Conservation (phyloP, 2,329 filamentous ascomycete species). For the Ambrosiella cleistominuta region DNA sequence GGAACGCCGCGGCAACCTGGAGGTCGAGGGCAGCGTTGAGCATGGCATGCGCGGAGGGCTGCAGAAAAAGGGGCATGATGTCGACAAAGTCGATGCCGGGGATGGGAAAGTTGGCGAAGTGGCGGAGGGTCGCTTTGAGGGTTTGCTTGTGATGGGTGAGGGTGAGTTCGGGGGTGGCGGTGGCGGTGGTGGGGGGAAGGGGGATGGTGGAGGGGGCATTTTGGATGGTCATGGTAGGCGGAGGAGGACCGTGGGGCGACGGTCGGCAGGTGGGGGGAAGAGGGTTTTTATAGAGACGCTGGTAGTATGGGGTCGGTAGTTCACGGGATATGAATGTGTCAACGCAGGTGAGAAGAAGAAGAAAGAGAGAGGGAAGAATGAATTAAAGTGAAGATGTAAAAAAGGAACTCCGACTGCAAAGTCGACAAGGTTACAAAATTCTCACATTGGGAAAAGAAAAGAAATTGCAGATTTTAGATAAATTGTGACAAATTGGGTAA, state of each 20-base stretch:
- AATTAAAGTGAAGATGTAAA: too few relatives aligned
- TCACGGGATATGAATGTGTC: too few relatives aligned
- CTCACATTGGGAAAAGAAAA: too few relatives aligned
- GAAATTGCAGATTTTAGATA: too few relatives aligned
- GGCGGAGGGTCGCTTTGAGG: conserved; percentile 55
- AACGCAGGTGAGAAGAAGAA: too few relatives aligned
- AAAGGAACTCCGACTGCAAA: too few relatives aligned
- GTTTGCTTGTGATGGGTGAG: conserved; percentile 43
- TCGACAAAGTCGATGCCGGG: conserved; percentile 93
- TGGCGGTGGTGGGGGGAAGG: conserved; percentile 37
- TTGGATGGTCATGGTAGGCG: conserved; percentile 22
- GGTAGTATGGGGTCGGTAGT: too few relatives aligned
- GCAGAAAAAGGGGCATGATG: conserved; percentile 88
- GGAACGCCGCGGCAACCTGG: conserved; percentile 50
- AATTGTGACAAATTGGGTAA: too few relatives aligned
- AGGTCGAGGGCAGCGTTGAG: conserved; percentile 76
- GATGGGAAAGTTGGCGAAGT: conserved; percentile 82
- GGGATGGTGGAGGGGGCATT: conserved; percentile 41
- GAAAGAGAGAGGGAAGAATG: too few relatives aligned
- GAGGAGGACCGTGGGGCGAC: neutral
- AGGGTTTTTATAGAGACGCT: neutral
- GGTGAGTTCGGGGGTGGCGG: conserved; percentile 47
- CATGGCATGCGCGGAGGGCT: conserved; percentile 52
- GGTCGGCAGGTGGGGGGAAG: neutral
- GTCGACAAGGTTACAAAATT: too few relatives aligned